phyloP scores from a whole-genome alignment of 306 rosid species.

The Prunus persica region Prunus_persica_NCBIv2 NC_034009.1:215501-216000 shows the following conservation, averaged over 20 bases:
- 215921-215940: slow-evolving; percentile 72
- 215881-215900: slow-evolving; percentile 6
- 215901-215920: slow-evolving; percentile 37
- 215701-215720: not conserved
- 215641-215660: not conserved
- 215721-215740: not conserved
- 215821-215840: not conserved
- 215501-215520: not conserved
- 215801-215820: not conserved
- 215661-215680: not conserved
- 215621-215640: not conserved
- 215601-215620: not conserved
- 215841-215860: not conserved
- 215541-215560: not conserved
- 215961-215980: slow-evolving; percentile 74
- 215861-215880: slow-evolving; percentile 9
- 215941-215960: slow-evolving; percentile 81
- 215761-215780: too few species aligned
- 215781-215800: not conserved
- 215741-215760: not conserved
- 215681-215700: not conserved
- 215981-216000: slow-evolving; percentile 73
- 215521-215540: not conserved
- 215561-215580: not conserved
- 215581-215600: not conserved